Conservation (phyloP, 108 stramenopile genomes). For the Parietichytrium sp. region DNA sequence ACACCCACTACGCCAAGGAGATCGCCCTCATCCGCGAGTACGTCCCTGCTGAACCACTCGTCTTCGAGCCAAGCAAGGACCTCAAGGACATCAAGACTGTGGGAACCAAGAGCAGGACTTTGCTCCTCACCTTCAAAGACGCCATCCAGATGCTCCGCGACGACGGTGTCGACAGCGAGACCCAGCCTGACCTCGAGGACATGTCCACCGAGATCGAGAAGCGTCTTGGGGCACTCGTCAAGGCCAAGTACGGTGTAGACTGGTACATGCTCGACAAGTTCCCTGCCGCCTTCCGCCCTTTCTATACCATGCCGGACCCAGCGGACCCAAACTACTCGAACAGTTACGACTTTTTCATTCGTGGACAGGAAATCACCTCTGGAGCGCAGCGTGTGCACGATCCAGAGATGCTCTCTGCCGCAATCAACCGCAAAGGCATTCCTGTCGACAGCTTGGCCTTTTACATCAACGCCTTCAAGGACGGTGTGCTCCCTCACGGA, state of each 20-base stretch:
- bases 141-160: constrained; percentile 59
- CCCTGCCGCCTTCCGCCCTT: constrained; percentile 89
- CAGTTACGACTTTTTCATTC: constrained; percentile 97
- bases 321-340: constrained; percentile 85
- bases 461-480: constrained; percentile 93
- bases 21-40: constrained; percentile 84
- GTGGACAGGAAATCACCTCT: constrained; percentile 97
- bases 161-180: constrained; percentile 54
- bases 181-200: constrained; percentile 77
- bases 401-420: constrained; percentile 80
- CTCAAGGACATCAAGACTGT: constrained; percentile 24
- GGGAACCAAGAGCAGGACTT: constrained; percentile 46
- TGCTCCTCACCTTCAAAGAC: constrained; percentile 55
- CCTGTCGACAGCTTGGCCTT: constrained; percentile 76
- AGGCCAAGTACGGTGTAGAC: constrained; percentile 93
- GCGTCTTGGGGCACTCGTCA: constrained; percentile 90
- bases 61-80: constrained; percentile 64
- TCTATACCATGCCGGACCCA: constrained; percentile 98
- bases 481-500: constrained; percentile 92
- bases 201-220: constrained; percentile 94
- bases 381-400: constrained; percentile 99
- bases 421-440: constrained; percentile 84
- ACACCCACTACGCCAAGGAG: constrained; percentile 77
- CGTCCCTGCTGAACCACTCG: constrained; percentile 92
- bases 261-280: constrained; percentile 99